Evolutionary conservation across 768 basidiomycete genomes (phyloP).

Genomic region (Lentinula raphanica): DNA sequence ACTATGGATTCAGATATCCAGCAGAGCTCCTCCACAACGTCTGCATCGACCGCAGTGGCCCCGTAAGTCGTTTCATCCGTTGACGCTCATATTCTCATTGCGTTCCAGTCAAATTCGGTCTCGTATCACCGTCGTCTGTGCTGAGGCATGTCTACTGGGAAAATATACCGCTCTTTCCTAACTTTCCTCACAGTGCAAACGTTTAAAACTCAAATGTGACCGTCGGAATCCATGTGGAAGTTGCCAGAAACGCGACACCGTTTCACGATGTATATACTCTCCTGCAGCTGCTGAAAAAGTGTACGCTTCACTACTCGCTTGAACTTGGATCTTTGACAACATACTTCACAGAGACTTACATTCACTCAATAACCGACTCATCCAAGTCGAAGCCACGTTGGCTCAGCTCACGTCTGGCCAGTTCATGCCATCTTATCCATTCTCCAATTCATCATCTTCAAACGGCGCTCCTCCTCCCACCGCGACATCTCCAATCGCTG

Average conservation of each 20-base stretch:
- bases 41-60: slow-evolving; percentile 1
- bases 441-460: slow-evolving; percentile 10
- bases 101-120: slow-evolving; percentile 58
- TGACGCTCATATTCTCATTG: not conserved
- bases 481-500: not conserved
- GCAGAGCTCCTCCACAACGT: slow-evolving; percentile 1
- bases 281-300: slow-evolving; percentile 84
- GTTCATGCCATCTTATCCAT: slow-evolving; percentile 13
- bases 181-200: slow-evolving; percentile 64
- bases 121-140: slow-evolving; percentile 75
- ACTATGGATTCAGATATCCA: slow-evolving; percentile 5
- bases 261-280: slow-evolving; percentile 68
- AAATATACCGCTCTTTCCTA: slow-evolving; percentile 5
- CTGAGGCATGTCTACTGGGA: slow-evolving; percentile 48
- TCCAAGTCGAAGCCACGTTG: slow-evolving; percentile 60
- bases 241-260: slow-evolving; percentile 75
- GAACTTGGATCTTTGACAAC: not conserved
- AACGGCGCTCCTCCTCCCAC: slow-evolving; percentile 1
- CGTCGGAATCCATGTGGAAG: slow-evolving; percentile 70
- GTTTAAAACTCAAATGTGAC: slow-evolving; percentile 83
- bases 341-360: slow-evolving; percentile 58
- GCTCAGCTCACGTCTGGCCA: slow-evolving; percentile 42
- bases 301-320: slow-evolving; percentile 32
- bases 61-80: not conserved
- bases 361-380: slow-evolving; percentile 75